These are phyloP conservation scores for Leptomonas seymouri DNA, from an alignment of 208 protist genomes.

Conservation along the genomic window DNA sequence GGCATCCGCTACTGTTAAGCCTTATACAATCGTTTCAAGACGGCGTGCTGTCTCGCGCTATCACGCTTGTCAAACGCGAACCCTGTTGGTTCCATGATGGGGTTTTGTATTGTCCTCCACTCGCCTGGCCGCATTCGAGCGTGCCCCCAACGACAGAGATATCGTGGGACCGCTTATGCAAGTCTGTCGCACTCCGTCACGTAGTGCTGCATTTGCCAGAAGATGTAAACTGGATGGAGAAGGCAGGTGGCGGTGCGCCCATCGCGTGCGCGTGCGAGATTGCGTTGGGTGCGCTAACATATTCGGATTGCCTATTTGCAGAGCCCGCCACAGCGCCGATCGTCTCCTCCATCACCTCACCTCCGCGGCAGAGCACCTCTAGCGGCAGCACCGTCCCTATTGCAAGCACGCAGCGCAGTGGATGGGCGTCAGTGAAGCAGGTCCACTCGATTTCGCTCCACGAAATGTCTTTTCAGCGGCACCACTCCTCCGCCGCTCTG, in stretches of 20 bases:
- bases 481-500: background rate
- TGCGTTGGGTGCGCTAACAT: background rate
- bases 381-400: too few species aligned
- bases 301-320: background rate
- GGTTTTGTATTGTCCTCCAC: conserved; percentile 21
- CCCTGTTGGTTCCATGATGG: conserved; percentile 31
- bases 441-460: background rate
- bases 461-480: background rate
- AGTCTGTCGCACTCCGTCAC: conserved; percentile 8
- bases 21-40: conserved; percentile 16
- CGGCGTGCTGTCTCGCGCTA: conserved; percentile 17
- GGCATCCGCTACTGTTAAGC: conserved; percentile 28
- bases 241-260: background rate
- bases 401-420: background rate
- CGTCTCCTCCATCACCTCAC: background rate
- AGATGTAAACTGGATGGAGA: conserved; percentile 14
- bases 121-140: conserved; percentile 15
- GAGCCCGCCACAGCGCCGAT: background rate
- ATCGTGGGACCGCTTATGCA: conserved; percentile 22
- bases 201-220: conserved; percentile 20
- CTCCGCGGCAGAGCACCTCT: too few species aligned
- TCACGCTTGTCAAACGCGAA: conserved; percentile 17
- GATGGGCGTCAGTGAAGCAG: background rate
- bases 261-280: background rate
- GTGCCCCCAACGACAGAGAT: background rate